These are phyloP conservation scores for Aspergillus transmontanensis DNA, from an alignment of 2,329 filamentous ascomycete genomes.

Conservation along the genomic window DNA sequence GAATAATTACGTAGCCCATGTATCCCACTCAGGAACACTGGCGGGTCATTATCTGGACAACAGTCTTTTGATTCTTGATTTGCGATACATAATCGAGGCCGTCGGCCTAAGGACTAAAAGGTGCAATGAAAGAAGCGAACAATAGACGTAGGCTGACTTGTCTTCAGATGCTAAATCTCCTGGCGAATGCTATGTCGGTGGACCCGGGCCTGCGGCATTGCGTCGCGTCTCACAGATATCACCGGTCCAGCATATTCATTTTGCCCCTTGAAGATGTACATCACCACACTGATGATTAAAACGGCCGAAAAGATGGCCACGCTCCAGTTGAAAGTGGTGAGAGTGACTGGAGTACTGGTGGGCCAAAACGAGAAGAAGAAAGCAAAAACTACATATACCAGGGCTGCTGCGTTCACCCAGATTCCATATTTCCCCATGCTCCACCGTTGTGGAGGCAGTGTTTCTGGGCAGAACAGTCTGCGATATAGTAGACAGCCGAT, in stretches of 20 bases:
- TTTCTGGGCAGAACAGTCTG: constrained; percentile 40
- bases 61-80: not conserved
- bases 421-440: constrained; percentile 48
- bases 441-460: constrained; percentile 46
- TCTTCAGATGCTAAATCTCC: not conserved
- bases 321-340: constrained; percentile 54
- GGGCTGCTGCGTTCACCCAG: constrained; percentile 47
- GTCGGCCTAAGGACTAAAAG: not conserved
- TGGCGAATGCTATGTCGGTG: not conserved
- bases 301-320: constrained; percentile 47
- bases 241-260: constrained; percentile 36
- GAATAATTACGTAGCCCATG: not conserved
- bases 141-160: not conserved
- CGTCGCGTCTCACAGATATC: constrained; percentile 18
- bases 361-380: constrained; percentile 55
- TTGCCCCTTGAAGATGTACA: constrained; percentile 40
- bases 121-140: not conserved
- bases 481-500: constrained; percentile 50
- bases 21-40: not conserved
- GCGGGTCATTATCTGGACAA: too few species aligned
- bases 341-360: constrained; percentile 36
- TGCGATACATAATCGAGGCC: not conserved
- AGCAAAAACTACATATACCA: constrained; percentile 47
- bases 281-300: constrained; percentile 43
- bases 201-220: not conserved